Evolutionary conservation across 495 filamentous ascomycete species (phyloP).

Genomic region (Barbatosphaeria neglecta): DNA sequence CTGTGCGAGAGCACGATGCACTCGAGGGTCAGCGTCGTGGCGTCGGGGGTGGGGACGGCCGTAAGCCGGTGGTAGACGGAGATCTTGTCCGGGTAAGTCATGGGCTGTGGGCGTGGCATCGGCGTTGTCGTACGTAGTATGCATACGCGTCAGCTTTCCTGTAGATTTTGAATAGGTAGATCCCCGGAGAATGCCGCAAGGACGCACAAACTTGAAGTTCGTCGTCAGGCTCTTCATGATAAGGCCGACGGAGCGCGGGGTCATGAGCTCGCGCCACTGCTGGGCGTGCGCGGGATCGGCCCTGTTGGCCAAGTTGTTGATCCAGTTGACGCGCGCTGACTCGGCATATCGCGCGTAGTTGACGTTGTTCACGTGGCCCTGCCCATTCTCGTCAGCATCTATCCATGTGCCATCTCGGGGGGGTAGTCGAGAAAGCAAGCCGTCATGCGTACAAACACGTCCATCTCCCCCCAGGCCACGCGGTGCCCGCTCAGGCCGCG

Average conservation of each 20-base stretch:
- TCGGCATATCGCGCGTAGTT: constrained; percentile 79
- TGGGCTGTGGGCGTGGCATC: too few relatives aligned
- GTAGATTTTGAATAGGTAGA: too few relatives aligned
- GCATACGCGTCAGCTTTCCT: too few relatives aligned
- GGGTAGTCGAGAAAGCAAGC: background rate
- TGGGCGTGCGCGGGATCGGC: constrained; percentile 53
- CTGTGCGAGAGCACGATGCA: constrained; percentile 66
- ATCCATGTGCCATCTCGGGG: background rate
- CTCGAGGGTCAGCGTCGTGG: constrained; percentile 36
- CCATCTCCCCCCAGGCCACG: constrained; percentile 91
- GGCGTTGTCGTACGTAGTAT: too few relatives aligned
- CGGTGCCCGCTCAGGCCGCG: constrained; percentile 58
- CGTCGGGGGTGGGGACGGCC: constrained; percentile 12
- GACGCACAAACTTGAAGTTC: constrained; percentile 83
- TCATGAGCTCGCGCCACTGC: constrained; percentile 62
- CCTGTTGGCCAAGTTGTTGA: constrained; percentile 57
- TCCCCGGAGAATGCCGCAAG: background rate
- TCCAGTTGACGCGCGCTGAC: constrained; percentile 73
- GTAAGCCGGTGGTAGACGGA: constrained; percentile 80
- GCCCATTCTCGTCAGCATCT: background rate
- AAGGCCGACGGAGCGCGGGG: constrained; percentile 53
- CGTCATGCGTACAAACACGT: constrained; percentile 35
- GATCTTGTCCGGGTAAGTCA: constrained; percentile 77
- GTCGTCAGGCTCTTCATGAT: constrained; percentile 72
- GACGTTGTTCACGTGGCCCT: constrained; percentile 84